These are phyloP conservation scores for Dendrocalamus sinicus DNA, from an alignment of 176 grass and related monocot genomes.

Conservation along the genomic window DNA sequence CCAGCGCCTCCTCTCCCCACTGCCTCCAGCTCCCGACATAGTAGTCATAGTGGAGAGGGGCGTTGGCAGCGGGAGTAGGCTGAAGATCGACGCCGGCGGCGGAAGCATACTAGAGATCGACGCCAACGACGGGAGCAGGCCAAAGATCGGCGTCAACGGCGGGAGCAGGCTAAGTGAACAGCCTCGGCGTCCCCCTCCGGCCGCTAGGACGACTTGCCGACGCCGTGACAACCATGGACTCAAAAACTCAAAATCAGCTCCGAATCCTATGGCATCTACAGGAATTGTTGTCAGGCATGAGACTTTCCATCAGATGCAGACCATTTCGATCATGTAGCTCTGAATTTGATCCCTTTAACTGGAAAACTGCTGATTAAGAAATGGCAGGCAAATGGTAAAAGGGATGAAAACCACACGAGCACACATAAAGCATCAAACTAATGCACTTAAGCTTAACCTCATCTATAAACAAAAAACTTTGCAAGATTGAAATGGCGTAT, in stretches of 20 bases:
- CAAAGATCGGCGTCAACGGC: too few relatives aligned
- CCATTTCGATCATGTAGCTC: conserved; percentile 5
- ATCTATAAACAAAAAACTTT: conserved; percentile 3
- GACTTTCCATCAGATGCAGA: conserved; percentile 23
- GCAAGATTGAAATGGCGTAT: not conserved
- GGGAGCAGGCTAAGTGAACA: too few relatives aligned
- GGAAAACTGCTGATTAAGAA: conserved; percentile 21
- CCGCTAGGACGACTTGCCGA: too few relatives aligned
- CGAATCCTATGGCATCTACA: not conserved
- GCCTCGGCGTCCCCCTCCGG: too few relatives aligned
- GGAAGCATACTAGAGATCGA: too few relatives aligned
- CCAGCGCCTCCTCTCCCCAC: too few relatives aligned
- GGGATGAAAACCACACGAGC: conserved; percentile 4
- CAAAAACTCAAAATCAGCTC: not conserved
- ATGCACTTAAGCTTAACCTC: conserved; percentile 23
- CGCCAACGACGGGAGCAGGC: too few relatives aligned
- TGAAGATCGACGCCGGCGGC: too few relatives aligned
- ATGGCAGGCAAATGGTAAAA: conserved; percentile 19
- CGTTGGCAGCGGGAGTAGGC: too few relatives aligned
- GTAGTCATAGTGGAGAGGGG: too few relatives aligned
- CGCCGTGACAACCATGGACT: too few relatives aligned
- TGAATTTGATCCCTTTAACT: conserved; percentile 5
- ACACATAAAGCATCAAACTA: conserved; percentile 8
- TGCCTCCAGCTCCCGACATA: too few relatives aligned
- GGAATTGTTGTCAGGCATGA: not conserved